Conservation (phyloP, 768 basidiomycete species). For the Suillus occidentalis region DNA sequence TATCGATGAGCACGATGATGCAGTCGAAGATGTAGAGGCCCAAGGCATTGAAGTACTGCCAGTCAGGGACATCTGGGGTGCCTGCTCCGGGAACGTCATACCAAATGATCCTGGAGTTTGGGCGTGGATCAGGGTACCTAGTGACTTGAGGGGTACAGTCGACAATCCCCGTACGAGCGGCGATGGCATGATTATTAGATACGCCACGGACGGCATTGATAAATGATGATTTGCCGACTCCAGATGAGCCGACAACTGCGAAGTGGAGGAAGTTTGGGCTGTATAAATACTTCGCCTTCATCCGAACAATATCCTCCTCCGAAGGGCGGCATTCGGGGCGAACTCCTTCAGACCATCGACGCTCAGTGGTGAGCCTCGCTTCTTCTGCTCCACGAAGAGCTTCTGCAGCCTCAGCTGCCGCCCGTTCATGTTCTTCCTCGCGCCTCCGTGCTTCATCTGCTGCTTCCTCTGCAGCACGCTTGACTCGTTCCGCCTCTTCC, state of each 20-base stretch:
- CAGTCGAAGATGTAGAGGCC: conserved; percentile 20
- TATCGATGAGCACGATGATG: conserved; percentile 13
- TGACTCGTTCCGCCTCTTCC: conserved; percentile 8
- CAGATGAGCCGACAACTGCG: conserved; percentile 26
- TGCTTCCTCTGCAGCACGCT: background rate
- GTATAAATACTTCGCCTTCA: background rate
- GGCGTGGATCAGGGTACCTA: conserved; percentile 21
- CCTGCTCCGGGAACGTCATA: conserved; percentile 31
- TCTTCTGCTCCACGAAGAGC: conserved; percentile 20
- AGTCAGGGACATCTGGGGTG: conserved; percentile 20
- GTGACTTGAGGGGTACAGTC: conserved; percentile 8
- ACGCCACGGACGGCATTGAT: conserved; percentile 31
- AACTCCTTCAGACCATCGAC: background rate
- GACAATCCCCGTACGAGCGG: conserved; percentile 24
- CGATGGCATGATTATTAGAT: conserved; percentile 14
- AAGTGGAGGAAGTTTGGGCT: conserved; percentile 24
- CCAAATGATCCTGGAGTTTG: conserved; percentile 19
- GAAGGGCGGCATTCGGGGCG: conserved; percentile 16
- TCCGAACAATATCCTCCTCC: conserved; percentile 10
- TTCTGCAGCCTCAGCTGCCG: conserved; percentile 20
- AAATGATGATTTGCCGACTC: conserved; percentile 30
- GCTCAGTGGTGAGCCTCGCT: conserved; percentile 21
- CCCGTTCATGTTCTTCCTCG: conserved; percentile 1
- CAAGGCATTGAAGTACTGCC: conserved; percentile 28
- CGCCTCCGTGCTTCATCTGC: conserved; percentile 1